Base-by-base conservation (phyloP, 306 rosid species). In the Pyrus betulifolia region DNA sequence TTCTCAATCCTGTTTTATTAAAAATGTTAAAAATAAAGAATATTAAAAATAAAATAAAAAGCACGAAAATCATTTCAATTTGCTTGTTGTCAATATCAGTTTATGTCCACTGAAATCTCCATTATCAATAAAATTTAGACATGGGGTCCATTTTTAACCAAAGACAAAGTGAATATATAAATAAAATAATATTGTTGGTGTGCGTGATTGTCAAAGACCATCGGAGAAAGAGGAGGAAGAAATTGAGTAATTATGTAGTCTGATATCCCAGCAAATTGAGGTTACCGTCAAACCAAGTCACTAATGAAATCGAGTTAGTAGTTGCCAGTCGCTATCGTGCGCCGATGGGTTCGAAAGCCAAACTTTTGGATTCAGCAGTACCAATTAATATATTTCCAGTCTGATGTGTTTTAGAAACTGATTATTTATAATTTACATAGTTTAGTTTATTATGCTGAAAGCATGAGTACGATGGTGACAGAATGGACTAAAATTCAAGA, bases 281-380 rank as follows among this genome's bases (percentile, higher is more conserved):
- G 46, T 79, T 79, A 67, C 75, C 55, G 83, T 83, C 86, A 70
- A 76, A 55, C 67, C 12, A 75, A 71, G 81, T 71, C 76, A 75
- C 70, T 71, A 1, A 58, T 68, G 18, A 46, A 61, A 19, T 25
- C 4, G 25, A 6, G 69, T 49, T 15, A 4, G 54, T 27, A 30
- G 77, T 49, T 74, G 59, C 17, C 35, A 2, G 45, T 44, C 45
- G 3, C 69, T 3, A 6, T 74, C 60, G 45, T 42, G 42, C 58
- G 77, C 77, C 57, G 68, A 25, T 40, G 69, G 77, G 3, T 60
- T 72, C 40, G 27, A 72, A 58, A 58, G 11, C 57, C 67, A n/a
- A 57, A 22, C 52, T 13, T 72, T 72, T 35, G 76, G 76, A 61
- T 60, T 28, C 11, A 38, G 55, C 25, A 59, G 3, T 4, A 28